Evolutionary conservation across 1,284 basidiomycete species (phyloP).

Genomic region (Ustilago tritici): DNA sequence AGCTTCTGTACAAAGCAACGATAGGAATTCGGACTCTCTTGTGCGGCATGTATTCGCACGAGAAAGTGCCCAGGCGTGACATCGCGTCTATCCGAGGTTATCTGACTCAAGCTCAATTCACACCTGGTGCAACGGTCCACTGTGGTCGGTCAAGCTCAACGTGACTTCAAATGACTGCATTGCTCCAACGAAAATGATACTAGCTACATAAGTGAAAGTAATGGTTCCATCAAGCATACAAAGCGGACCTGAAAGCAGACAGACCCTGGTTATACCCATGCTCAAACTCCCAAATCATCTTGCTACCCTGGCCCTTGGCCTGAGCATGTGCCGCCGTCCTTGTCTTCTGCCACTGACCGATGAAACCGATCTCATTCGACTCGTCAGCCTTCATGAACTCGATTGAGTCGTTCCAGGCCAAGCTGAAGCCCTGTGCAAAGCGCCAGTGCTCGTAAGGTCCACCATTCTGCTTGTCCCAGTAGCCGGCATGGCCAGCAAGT

Average conservation of each 20-base stretch:
- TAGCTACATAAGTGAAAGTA: not conserved
- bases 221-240: conserved; percentile 23
- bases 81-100: conserved; percentile 20
- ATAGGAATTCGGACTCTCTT: no score
- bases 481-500: conserved; percentile 30
- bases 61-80: no score
- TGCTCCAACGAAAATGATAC: not conserved
- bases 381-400: conserved; percentile 72
- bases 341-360: conserved; percentile 75
- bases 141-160: not conserved
- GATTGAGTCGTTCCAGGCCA: conserved; percentile 80
- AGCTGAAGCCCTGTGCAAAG: conserved; percentile 77
- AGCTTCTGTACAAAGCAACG: no score
- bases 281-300: conserved; percentile 70
- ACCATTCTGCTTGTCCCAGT: conserved; percentile 61
- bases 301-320: conserved; percentile 70
- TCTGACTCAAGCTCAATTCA: not conserved
- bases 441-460: conserved; percentile 76
- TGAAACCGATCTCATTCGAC: conserved; percentile 76
- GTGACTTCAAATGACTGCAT: not conserved
- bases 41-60: no score
- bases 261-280: conserved; percentile 75
- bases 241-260: conserved; percentile 36
- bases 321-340: conserved; percentile 73
- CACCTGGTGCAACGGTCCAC: not conserved